phyloP scores from a whole-genome alignment of 2,329 filamentous ascomycete species.

The Didymella exigua region DNA sequence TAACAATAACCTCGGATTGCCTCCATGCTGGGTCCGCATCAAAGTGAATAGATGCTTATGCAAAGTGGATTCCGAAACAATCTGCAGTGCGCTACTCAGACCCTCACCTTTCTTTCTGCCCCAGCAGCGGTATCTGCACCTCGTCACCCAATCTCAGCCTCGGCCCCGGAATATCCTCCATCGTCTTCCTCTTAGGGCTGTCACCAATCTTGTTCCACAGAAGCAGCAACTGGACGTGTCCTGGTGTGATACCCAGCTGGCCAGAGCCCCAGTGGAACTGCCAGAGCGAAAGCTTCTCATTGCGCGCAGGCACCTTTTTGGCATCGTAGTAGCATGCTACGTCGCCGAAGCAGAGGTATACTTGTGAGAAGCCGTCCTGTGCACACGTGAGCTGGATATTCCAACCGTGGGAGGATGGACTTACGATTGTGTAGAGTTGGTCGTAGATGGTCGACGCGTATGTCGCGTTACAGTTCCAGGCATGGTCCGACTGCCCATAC shows the following conservation, averaged over 20 bases:
- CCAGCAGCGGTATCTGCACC: conserved; percentile 31
- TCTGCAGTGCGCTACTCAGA: background rate
- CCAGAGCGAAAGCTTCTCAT: conserved; percentile 34
- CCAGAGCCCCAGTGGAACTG: conserved; percentile 42
- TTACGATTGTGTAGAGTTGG: conserved; percentile 40
- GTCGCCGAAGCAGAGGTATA: conserved; percentile 44
- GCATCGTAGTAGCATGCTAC: conserved; percentile 43
- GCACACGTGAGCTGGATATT: background rate
- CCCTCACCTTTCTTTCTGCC: conserved; percentile 8
- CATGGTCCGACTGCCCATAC: conserved; percentile 35
- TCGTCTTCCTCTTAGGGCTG: conserved; percentile 24
- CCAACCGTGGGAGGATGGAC: background rate
- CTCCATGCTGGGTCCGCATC: too few relatives aligned
- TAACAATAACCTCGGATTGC: too few relatives aligned
- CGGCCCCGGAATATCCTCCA: conserved; percentile 22
- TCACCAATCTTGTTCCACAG: conserved; percentile 39
- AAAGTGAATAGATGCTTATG: too few relatives aligned
- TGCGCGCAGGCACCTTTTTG: conserved; percentile 26
- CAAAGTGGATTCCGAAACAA: background rate
- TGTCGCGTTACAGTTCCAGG: conserved; percentile 33
- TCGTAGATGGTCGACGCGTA: conserved; percentile 32
- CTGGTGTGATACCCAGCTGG: conserved; percentile 43
- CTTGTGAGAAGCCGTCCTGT: conserved; percentile 38
- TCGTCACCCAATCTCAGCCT: conserved; percentile 25
- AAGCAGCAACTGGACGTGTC: conserved; percentile 38